Evolutionary conservation across 2,329 filamentous ascomycete genomes (phyloP).

Genomic region (Colletotrichum sp.): DNA sequence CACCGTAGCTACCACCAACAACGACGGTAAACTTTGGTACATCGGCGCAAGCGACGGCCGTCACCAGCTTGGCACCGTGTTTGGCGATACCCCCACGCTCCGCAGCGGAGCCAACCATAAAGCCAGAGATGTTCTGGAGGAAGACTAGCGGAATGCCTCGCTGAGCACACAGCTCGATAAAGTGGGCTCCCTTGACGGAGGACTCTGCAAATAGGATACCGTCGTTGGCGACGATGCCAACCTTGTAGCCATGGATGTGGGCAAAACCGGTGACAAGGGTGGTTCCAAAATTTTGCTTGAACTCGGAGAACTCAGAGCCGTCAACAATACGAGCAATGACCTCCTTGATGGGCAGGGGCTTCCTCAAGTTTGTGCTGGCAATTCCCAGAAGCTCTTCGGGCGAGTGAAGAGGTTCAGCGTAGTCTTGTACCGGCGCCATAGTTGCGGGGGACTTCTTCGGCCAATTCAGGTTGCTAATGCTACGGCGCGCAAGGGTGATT

Average conservation of each 20-base stretch:
- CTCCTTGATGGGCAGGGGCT: slow-evolving; percentile 84
- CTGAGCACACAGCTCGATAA: slow-evolving; percentile 93
- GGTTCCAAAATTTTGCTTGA: slow-evolving; percentile 89
- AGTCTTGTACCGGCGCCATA: slow-evolving; percentile 45
- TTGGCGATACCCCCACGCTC: slow-evolving; percentile 97
- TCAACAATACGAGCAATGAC: slow-evolving; percentile 94
- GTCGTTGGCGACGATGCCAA: slow-evolving; percentile 95
- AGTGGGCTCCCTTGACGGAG: slow-evolving; percentile 92
- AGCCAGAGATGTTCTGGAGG: slow-evolving; percentile 95
- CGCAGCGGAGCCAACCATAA: slow-evolving; percentile 95
- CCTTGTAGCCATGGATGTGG: slow-evolving; percentile 84
- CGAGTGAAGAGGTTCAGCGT: slow-evolving; percentile 80
- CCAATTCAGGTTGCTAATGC: slow-evolving; percentile 90
- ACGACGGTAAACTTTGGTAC: slow-evolving; percentile 98
- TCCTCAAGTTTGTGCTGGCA: slow-evolving; percentile 86
- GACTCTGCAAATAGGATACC: slow-evolving; percentile 92
- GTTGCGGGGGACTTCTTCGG: slow-evolving; percentile 54
- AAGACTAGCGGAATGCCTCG: slow-evolving; percentile 90
- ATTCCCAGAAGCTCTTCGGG: slow-evolving; percentile 84
- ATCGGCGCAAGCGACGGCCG: slow-evolving; percentile 89
- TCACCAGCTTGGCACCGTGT: slow-evolving; percentile 96
- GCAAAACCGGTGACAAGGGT: slow-evolving; percentile 94
- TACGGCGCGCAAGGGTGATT: slow-evolving; percentile 81
- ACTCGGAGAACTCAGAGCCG: slow-evolving; percentile 88
- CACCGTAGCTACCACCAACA: slow-evolving; percentile 90